Evolutionary conservation across 2,329 filamentous ascomycete species (phyloP), one percentile per base, ranked within the genome.

Genomic region (Ceratocystiopsis sp.): DNA sequence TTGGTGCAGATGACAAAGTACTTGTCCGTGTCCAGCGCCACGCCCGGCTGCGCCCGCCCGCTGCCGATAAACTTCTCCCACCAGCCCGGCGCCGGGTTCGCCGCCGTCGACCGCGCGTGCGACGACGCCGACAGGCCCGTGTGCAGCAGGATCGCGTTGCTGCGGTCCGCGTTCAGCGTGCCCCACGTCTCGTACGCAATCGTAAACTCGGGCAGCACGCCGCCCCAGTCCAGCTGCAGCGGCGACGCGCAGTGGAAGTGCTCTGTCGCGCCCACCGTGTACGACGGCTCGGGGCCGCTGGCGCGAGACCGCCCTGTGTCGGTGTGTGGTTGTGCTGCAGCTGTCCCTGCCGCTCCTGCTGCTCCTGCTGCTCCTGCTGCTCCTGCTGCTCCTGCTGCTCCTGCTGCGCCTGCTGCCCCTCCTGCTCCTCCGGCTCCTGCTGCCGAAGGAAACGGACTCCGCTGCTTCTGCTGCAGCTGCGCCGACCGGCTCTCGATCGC

Each of bases 31-130:
- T 98, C 85, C 11, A 98, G 64, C 12, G 85, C 82, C 17, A 40
- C 42, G 4, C 40, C 19, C 19, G 19, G 19, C 19, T 7, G 19
- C 19, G 19, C 19, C 45, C 72, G 71, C 1, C 83, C 85, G 0
- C 87, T 82, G 0, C 91, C 91, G 55, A 98, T 96, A 59, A 98
- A 98, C 60, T 82, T 89, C 62, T 98, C 91, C 91, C 91, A 98
- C 91, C 91, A 98, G 4, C 91, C 91, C 0, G 86, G 81, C 58
- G 87, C 82, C 0, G 84, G 73, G 59, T 98, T 98, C 11, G 69
- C 66, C 42, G 74, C 69, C n/a, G 89, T 96, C 45, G 86, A 95
- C 56, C 87, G 87, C 2, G 91, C 91, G 62, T 98, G 91, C 45
- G 87, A 96, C 8, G 87, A 95, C n/a, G 91, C 91, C 1, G 87